These are phyloP conservation scores for Cyclotella sp. DNA, from an alignment of 108 stramenopile genomes.

Conservation along the genomic window DNA sequence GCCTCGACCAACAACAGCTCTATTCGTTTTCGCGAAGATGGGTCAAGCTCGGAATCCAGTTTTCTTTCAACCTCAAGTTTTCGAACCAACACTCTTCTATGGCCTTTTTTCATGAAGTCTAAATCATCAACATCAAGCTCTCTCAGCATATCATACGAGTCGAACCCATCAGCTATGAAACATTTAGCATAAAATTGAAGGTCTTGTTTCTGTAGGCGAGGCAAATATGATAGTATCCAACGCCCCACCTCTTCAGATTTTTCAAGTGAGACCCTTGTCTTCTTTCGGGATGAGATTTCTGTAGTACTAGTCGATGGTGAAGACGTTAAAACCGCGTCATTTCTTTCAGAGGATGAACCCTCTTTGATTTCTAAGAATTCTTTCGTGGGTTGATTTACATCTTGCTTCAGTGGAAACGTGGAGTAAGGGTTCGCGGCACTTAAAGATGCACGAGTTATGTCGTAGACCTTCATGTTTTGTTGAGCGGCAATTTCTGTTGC, in stretches of 20 bases:
- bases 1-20: slow-evolving; percentile 4
- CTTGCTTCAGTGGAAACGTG: neutral
- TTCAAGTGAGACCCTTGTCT: neutral
- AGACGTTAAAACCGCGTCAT: neutral
- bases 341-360: neutral
- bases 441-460: slow-evolving; percentile 10
- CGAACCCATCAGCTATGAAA: slow-evolving; percentile 50
- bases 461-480: neutral
- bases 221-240: slow-evolving; percentile 39
- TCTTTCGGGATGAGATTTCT: neutral
- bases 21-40: slow-evolving; percentile 5
- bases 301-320: neutral
- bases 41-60: slow-evolving; percentile 6
- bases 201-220: slow-evolving; percentile 37
- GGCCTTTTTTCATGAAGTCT: slow-evolving; percentile 52
- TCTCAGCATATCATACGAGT: slow-evolving; percentile 43
- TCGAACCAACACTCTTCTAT: slow-evolving; percentile 29
- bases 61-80: slow-evolving; percentile 24
- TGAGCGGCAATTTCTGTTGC: slow-evolving; percentile 1
- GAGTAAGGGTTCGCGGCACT: slow-evolving; percentile 5
- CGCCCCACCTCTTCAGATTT: slow-evolving; percentile 24
- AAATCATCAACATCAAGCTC: slow-evolving; percentile 35
- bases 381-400: neutral
- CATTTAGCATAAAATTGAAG: slow-evolving; percentile 19
- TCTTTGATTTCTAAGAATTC: neutral